Conservation (phyloP, 225 moss, liverwort and hornwort species). For the Climacium dendroides region DNA sequence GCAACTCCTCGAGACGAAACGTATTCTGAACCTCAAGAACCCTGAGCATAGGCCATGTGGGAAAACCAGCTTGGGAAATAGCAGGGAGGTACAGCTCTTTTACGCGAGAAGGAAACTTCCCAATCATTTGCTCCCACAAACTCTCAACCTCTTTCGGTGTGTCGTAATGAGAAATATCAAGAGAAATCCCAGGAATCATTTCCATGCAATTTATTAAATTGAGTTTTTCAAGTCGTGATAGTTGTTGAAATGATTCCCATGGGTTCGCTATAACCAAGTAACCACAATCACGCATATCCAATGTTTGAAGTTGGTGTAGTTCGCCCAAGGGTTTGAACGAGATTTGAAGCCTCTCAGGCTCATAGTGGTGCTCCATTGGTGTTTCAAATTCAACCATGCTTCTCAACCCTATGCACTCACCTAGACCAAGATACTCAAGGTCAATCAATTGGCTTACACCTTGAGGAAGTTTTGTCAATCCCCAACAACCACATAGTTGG, state of each 20-base stretch:
- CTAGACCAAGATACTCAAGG: not conserved
- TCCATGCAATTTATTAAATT: fast-evolving
- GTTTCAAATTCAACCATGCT: not conserved
- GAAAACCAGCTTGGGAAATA: not conserved
- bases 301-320: not conserved
- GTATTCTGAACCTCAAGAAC: fast-evolving
- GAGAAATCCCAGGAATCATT: not conserved
- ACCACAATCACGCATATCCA: fast-evolving
- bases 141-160: fast-evolving
- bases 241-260: fast-evolving
- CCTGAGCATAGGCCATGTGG: fast-evolving
- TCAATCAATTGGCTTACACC: fast-evolving
- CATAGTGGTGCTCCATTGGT: not conserved
- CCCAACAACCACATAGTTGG: fast-evolving
- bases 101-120: not conserved
- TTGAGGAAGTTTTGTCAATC: fast-evolving
- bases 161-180: fast-evolving
- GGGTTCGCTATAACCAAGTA: fast-evolving
- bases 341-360: fast-evolving
- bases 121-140: fast-evolving
- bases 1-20: not conserved
- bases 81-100: fast-evolving
- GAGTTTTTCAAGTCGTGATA: not conserved
- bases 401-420: fast-evolving
- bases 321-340: not conserved